Evolutionary conservation across 73 alveolate species (phyloP), one percentile per base, ranked within the genome.

Genomic region (Stentor coeruleus): DNA sequence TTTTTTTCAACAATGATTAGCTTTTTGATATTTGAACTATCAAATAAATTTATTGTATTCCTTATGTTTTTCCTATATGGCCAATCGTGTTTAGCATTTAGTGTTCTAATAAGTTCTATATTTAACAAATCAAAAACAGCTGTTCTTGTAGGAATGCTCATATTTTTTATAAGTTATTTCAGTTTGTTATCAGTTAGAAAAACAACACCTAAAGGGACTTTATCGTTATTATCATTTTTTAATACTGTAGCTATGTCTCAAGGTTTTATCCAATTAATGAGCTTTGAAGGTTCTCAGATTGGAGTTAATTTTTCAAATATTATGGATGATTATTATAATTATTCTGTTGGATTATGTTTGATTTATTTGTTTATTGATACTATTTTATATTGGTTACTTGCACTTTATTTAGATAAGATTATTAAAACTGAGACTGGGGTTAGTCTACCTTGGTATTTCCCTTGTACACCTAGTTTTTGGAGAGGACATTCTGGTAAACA

Each of bases 391-490:
- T 76, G 87, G 49, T 57, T 81, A 38, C 82, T 93, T 11, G 99
- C 96, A 20, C 86, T 91, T 40, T 95, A 93, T 74, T 75, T 95
- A 15, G 95, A 94, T 79, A 83, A 91, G 76, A 90, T 93, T 81
- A 59, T 95, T 3, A 95, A 95, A 41, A 89, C 92, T 82, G 90
- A 95, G 74, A 92, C 87, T 88, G 99, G 99, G 3, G 94, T 94
- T 0, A 86, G 90, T 66, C 90, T 88, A 74, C 92, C 90, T 59
- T 86, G 92, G 85, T 81, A 94, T 85, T 95, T 93, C 83, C 72
- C 93, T 59, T 89, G 92, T 76, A 89, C 91, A 6, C 75, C 82
- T 28, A 84, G 81, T 3, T 90, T 60, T 85, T 91, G 96, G 95
- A 1, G 77, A 82, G 55, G 82, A 31, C 49, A 74, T 39, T 36